Conservation (phyloP, 257 asterid species). For the Euphrasia confusa region DNA sequence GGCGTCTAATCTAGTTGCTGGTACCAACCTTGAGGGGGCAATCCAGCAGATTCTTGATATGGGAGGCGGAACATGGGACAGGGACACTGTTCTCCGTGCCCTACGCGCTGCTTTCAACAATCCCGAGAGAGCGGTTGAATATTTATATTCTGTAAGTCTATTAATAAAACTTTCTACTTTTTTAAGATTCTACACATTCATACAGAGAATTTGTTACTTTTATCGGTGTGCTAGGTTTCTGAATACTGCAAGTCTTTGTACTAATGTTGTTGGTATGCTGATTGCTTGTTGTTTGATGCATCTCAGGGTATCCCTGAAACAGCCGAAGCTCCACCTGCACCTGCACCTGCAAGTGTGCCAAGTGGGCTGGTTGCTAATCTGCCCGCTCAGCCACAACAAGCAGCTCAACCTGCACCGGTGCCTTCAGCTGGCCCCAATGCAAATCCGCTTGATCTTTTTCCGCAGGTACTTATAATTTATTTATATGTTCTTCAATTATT, state of each 20-base stretch:
- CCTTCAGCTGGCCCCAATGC: constrained; percentile 70
- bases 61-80: constrained; percentile 92
- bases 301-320: constrained; percentile 73
- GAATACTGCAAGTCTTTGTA: background rate
- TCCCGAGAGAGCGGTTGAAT: constrained; percentile 90
- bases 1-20: constrained; percentile 69
- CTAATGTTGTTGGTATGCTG: background rate
- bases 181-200: too few species aligned
- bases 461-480: constrained; percentile 50
- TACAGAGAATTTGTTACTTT: background rate
- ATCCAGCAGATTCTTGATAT: constrained; percentile 80
- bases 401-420: constrained; percentile 46
- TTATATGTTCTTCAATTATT: background rate
- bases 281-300: constrained; percentile 16
- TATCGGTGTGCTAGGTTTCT: background rate
- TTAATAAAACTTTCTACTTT: background rate
- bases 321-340: constrained; percentile 56
- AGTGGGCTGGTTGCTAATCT: constrained; percentile 36
- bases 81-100: constrained; percentile 81
- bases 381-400: constrained; percentile 48
- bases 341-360: constrained; percentile 34
- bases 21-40: constrained; percentile 59
- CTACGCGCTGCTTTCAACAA: constrained; percentile 85
- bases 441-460: constrained; percentile 71
- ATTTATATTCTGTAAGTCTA: constrained; percentile 66